Base-by-base conservation (phyloP, 345 rosid species). In the Murraya koenigii region DNA sequence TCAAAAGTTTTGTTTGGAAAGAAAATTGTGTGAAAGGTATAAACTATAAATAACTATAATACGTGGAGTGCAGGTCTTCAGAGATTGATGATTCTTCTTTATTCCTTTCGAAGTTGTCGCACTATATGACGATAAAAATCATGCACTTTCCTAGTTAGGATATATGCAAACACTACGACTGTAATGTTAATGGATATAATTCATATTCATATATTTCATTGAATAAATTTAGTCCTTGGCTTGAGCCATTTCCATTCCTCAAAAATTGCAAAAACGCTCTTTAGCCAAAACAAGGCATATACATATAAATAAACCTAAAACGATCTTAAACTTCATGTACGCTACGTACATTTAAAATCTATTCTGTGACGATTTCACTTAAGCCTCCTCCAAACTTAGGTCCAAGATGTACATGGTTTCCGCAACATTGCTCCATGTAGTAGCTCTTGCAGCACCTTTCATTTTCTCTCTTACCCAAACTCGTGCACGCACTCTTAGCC, bases 381-480 rank as follows among this genome's bases (percentile, higher is more conserved):
- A 32, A 35, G 11, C 77, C 77, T 36, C 66, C 66, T 61, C 32
- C 44, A 8, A 63, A 30, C 28, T 32, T 44, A 28, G 70, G n/a
- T 75, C 77, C 70, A 62, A 75, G 63, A 44, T 63, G 77, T 13
- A 36, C 70, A 30, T 75, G 61, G 4, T 63, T 22, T 11, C 39
- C 44, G 33, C 77, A 75, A 13, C 77, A 75, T 47, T 63, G 47
- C 61, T 75, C 41, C 70, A 49, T 63, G 70, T 75, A 41, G 77
- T 74, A 63, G 70, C 60, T 75, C 69, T 63, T 30, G 77, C 77
- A 63, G n/a, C 70, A 75, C 32, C 70, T 60, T 1, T 60, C n/a
- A 22, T 47, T 63, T 22, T 63, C 77, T 49, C 77, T 63, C 70
- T 62, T 74, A 30, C 47, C 77, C 69, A 74, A 74, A 22, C 77